phyloP scores from a whole-genome alignment of 176 grass and related monocot genomes.

The Areca catechu region DNA sequence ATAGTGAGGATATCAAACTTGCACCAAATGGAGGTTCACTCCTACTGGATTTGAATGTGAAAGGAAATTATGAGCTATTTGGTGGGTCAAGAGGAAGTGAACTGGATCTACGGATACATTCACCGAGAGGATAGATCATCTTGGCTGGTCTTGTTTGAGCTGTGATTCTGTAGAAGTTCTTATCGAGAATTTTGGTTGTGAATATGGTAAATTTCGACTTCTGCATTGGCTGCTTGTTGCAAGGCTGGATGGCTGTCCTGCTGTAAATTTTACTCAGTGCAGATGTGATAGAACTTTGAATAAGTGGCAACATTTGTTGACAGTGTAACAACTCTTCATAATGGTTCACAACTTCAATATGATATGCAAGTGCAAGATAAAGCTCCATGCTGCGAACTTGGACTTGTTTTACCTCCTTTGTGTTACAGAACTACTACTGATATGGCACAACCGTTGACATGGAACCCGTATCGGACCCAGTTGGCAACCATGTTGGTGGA shows the following conservation, averaged over 20 bases:
- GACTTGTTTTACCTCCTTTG: too few species aligned
- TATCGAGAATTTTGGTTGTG: background rate
- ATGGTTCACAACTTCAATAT: too few species aligned
- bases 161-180: background rate
- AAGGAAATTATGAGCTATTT: slow-evolving; percentile 48
- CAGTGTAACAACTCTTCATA: too few species aligned
- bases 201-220: background rate
- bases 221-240: background rate
- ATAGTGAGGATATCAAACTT: slow-evolving; percentile 33
- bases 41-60: slow-evolving; percentile 77
- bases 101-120: slow-evolving; percentile 39
- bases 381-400: too few species aligned
- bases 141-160: slow-evolving; percentile 3
- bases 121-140: slow-evolving; percentile 25
- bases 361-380: too few species aligned
- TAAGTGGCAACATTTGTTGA: too few species aligned
- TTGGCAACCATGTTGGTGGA: too few species aligned
- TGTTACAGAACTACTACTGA: too few species aligned
- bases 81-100: slow-evolving; percentile 38
- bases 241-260: slow-evolving; percentile 16
- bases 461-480: too few species aligned
- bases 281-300: too few species aligned
- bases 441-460: too few species aligned
- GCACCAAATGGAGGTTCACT: slow-evolving; percentile 26
- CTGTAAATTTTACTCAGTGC: slow-evolving; percentile 42